Conservation (phyloP, 495 filamentous ascomycete species). For the Neurospora sp. region DNA sequence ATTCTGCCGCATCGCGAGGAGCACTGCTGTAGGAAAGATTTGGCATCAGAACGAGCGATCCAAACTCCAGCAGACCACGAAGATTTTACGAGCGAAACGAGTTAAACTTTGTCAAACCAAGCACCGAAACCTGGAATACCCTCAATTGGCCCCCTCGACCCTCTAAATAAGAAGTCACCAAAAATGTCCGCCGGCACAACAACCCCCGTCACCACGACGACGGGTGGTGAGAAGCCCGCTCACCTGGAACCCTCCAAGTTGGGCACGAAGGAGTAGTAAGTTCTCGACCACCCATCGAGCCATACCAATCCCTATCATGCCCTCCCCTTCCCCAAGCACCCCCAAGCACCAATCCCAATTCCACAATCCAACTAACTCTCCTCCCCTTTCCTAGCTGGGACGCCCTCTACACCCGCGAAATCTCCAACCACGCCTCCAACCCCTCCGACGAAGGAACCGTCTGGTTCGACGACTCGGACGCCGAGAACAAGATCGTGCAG, state of each 20-base stretch:
- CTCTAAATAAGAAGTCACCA: neutral
- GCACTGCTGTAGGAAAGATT: neutral
- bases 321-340: neutral
- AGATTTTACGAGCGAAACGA: neutral
- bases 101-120: neutral
- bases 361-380: neutral
- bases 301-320: no score
- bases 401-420: conserved; percentile 49
- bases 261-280: conserved; percentile 63
- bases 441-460: conserved; percentile 56
- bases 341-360: neutral
- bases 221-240: conserved; percentile 15
- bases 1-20: neutral
- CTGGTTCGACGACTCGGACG: conserved; percentile 68
- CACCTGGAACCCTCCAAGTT: conserved; percentile 55
- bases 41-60: neutral
- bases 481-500: conserved; percentile 49
- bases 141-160: neutral
- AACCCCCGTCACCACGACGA: neutral
- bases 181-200: neutral
- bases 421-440: conserved; percentile 51
- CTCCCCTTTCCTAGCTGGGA: conserved; percentile 49
- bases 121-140: neutral
- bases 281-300: neutral
- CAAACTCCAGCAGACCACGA: neutral